Conservation (phyloP, 805 yeast genomes). For the Pichia insulana region DNA sequence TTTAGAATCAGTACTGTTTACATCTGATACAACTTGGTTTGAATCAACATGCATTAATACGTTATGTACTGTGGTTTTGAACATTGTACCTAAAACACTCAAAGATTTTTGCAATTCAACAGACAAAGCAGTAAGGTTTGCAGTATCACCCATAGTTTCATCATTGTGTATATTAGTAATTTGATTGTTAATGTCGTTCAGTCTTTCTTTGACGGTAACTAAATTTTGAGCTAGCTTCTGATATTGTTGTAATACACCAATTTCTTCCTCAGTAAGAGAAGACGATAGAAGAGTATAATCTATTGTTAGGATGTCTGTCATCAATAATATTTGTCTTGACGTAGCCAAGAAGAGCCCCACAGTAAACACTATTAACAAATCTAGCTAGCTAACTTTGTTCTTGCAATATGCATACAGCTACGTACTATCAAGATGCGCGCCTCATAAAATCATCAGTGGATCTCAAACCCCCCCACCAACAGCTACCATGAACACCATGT, state of each 20-base stretch:
- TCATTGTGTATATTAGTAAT: not conserved
- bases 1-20: not conserved
- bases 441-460: too few relatives aligned
- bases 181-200: slow-evolving; percentile 15
- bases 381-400: too few relatives aligned
- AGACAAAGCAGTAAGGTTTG: slow-evolving; percentile 1
- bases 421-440: too few relatives aligned
- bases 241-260: slow-evolving; percentile 30
- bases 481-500: slow-evolving; percentile 8
- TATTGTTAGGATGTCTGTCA: slow-evolving; percentile 7
- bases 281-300: slow-evolving; percentile 5
- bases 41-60: slow-evolving; percentile 12
- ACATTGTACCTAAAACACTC: slow-evolving; percentile 23
- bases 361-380: too few relatives aligned
- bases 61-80: slow-evolving; percentile 24
- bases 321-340: not conserved
- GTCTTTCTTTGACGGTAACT: slow-evolving; percentile 18
- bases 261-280: slow-evolving; percentile 20
- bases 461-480: not conserved
- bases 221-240: slow-evolving; percentile 30
- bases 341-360: too few relatives aligned
- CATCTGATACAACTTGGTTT: slow-evolving; percentile 1
- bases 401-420: not conserved
- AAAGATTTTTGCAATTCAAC: slow-evolving; percentile 11
- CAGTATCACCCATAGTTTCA: not conserved